Evolutionary conservation across 495 filamentous ascomycete species (phyloP).

Genomic region (Astrocystis sublimbata): DNA sequence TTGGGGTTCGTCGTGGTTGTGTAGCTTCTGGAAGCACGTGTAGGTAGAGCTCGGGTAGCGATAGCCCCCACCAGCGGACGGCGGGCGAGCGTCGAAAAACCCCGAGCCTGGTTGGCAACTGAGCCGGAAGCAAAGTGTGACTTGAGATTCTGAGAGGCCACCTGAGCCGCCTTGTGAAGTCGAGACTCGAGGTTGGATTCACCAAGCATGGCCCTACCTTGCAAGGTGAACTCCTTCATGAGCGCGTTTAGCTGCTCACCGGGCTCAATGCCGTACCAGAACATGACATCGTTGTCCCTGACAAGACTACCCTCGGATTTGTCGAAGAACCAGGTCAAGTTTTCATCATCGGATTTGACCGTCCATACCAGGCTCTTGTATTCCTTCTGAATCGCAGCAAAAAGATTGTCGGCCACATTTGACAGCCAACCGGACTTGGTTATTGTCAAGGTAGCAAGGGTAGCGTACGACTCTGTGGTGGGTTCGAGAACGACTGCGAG

Average conservation of each 20-base stretch:
- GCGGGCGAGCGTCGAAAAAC: conserved; percentile 30
- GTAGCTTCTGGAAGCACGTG: conserved; percentile 35
- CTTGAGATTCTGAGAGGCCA: conserved; percentile 49
- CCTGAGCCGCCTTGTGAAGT: conserved; percentile 72
- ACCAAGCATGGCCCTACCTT: conserved; percentile 86
- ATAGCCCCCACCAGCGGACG: conserved; percentile 24
- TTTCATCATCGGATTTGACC: conserved; percentile 96
- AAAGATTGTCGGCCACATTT: conserved; percentile 97
- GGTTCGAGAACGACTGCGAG: conserved; percentile 89
- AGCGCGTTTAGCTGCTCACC: conserved; percentile 83
- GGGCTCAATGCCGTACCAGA: conserved; percentile 92
- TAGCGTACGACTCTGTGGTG: conserved; percentile 57
- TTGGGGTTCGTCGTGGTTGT: conserved; percentile 89
- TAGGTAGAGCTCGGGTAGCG: conserved; percentile 20
- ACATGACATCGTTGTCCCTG: conserved; percentile 82
- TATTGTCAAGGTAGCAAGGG: conserved; percentile 90
- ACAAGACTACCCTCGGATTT: conserved; percentile 92
- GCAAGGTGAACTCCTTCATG: conserved; percentile 81
- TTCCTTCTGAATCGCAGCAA: conserved; percentile 89
- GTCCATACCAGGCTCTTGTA: conserved; percentile 92
- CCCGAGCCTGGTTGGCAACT: conserved; percentile 31
- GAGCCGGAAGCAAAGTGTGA: conserved; percentile 34
- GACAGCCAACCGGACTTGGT: conserved; percentile 95
- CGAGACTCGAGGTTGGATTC: conserved; percentile 86
- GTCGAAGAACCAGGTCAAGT: conserved; percentile 97